A percentile compares a stretch with the other conserved stretches of the same genome.
Evolutionary conservation across 2,329 filamentous ascomycete genomes (phyloP).

Genomic region (Pseudogymnoascus sp.): DNA sequence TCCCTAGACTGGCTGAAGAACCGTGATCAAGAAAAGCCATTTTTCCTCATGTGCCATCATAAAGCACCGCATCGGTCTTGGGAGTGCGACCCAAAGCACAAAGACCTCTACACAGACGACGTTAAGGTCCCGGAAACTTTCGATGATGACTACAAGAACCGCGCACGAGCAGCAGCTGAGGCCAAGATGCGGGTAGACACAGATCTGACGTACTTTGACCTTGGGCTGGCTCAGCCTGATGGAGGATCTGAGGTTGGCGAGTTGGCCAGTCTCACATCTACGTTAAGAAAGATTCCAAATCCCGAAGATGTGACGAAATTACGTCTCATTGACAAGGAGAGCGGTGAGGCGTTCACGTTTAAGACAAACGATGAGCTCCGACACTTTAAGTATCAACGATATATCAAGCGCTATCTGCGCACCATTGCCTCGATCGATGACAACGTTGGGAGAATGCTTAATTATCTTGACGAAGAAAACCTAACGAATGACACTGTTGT

Average conservation of each 20-base stretch:
- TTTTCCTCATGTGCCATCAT: constrained; percentile 51
- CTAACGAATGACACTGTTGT: constrained; percentile 42
- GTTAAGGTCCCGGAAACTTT: constrained; percentile 45
- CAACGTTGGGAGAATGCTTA: constrained; percentile 42
- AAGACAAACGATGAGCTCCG: constrained; percentile 35
- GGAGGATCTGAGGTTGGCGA: constrained; percentile 37
- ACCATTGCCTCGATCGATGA: constrained; percentile 47
- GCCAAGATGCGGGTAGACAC: constrained; percentile 47
- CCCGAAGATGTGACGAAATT: constrained; percentile 29
- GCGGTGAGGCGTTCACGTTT: constrained; percentile 41
- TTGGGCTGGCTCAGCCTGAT: constrained; percentile 45
- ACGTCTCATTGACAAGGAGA: constrained; percentile 39
- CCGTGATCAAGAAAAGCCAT: constrained; percentile 33
- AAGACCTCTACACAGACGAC: constrained; percentile 40
- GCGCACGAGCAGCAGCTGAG: constrained; percentile 40
- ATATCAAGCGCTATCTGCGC: constrained; percentile 49
- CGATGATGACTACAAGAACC: constrained; percentile 47
- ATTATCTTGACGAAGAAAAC: constrained; percentile 37
- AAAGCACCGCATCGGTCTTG: constrained; percentile 48
- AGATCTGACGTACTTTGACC: constrained; percentile 45
- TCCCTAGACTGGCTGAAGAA: constrained; percentile 37
- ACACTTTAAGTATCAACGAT: constrained; percentile 50
- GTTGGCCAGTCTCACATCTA: constrained; percentile 23
- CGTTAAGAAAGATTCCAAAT: constrained; percentile 34
- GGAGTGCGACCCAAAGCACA: constrained; percentile 44